These are phyloP conservation scores for Solanum rostratum DNA, from an alignment of 257 asterid species.

Conservation along the genomic window DNA sequence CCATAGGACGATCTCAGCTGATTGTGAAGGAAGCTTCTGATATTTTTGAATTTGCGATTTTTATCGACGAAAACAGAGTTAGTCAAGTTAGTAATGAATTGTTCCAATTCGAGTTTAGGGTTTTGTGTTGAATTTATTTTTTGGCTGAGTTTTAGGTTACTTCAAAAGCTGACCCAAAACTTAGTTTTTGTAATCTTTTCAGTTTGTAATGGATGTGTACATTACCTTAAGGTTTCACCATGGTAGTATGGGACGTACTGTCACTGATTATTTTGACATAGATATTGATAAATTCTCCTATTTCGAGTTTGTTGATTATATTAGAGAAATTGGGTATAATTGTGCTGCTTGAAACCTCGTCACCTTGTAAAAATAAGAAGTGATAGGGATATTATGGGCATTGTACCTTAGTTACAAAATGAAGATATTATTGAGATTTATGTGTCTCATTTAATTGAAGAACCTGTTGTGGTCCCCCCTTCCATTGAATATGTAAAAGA, in stretches of 20 bases:
- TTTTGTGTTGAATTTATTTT: no score
- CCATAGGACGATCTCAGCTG: no score
- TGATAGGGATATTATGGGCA: not conserved
- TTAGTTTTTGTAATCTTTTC: no score
- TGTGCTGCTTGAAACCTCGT: not conserved
- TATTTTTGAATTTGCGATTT: no score
- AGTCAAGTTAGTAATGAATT: not conserved
- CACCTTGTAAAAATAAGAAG: not conserved
- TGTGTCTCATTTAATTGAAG: not conserved
- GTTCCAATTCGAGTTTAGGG: not conserved
- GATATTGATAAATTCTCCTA: not conserved
- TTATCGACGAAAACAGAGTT: no score
- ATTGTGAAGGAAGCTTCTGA: no score
- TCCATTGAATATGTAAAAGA: not conserved
- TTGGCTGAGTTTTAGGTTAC: no score
- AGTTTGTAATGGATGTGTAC: not conserved
- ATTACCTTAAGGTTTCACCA: not conserved
- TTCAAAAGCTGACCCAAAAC: no score
- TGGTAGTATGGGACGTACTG: not conserved
- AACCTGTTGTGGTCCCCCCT: not conserved
- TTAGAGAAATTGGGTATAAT: not conserved
- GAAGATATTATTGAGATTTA: not conserved
- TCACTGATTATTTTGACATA: not conserved
- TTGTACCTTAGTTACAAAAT: not conserved
- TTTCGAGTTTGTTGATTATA: not conserved